phyloP scores from a whole-genome alignment of 805 yeast genomes.

The Kodamaea hsintzibuensis region DNA sequence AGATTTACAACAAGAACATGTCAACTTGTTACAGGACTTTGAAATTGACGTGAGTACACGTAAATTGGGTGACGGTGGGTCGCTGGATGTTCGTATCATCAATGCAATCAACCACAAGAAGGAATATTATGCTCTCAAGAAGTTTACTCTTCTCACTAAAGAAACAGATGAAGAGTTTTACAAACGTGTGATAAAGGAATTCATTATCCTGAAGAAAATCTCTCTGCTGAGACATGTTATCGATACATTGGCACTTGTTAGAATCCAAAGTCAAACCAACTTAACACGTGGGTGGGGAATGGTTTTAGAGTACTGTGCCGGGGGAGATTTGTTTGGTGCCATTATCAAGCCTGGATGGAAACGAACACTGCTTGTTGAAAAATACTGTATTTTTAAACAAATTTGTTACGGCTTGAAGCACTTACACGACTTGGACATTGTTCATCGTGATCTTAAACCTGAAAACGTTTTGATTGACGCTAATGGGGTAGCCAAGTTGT shows the following conservation, averaged over 20 bases:
- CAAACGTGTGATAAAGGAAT: conserved; percentile 63
- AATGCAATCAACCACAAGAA: conserved; percentile 40
- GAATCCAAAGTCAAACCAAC: conserved; percentile 54
- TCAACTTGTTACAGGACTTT: conserved; percentile 56
- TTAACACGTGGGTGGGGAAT: conserved; percentile 77
- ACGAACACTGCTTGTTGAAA: conserved; percentile 48
- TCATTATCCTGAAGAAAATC: conserved; percentile 54
- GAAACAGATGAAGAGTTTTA: conserved; percentile 69
- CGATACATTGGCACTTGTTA: conserved; percentile 52
- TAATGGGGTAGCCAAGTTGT: conserved; percentile 63
- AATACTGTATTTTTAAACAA: conserved; percentile 70
- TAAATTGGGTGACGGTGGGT: conserved; percentile 71
- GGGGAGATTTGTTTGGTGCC: conserved; percentile 61
- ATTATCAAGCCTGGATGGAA: conserved; percentile 64
- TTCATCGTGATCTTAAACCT: conserved; percentile 74
- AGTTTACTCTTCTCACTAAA: conserved; percentile 56
- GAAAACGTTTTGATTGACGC: conserved; percentile 64
- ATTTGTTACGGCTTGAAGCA: conserved; percentile 59
- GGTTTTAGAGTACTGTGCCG: conserved; percentile 60
- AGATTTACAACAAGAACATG: conserved; percentile 48
- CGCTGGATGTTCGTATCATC: conserved; percentile 58
- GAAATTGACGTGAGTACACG: conserved; percentile 41
- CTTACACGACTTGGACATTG: conserved; percentile 65
- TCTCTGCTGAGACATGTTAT: conserved; percentile 62
- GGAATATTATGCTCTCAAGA: conserved; percentile 62